Percentiles rank a stretch among this genome's conserved stretches.
phyloP scores from a whole-genome alignment of 495 filamentous ascomycete species.

The Penicillium fimorum region DNA sequence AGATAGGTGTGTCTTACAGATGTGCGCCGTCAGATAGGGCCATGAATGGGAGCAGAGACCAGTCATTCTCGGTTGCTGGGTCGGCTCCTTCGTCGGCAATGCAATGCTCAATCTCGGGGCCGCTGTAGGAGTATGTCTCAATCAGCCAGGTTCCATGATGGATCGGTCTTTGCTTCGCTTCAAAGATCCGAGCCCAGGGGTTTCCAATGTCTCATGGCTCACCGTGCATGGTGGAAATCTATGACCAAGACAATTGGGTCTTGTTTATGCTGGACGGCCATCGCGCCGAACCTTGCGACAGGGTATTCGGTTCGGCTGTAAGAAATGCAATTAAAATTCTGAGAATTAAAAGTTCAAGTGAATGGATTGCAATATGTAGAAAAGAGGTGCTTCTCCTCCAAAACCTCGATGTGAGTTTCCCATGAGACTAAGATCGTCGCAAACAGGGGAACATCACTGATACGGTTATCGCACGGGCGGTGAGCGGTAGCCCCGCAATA shows the following conservation, averaged over 20 bases:
- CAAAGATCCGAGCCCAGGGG: neutral
- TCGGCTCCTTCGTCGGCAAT: conserved; percentile 78
- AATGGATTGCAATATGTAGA: conserved; percentile 10
- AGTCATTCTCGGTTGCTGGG: conserved; percentile 84
- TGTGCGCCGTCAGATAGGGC: conserved; percentile 96
- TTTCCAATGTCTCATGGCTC: conserved; percentile 19
- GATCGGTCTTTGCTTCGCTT: neutral
- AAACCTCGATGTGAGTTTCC: conserved; percentile 13
- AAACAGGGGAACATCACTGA: conserved; percentile 24
- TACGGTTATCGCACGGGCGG: conserved; percentile 31
- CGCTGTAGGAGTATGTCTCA: conserved; percentile 48
- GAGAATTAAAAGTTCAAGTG: neutral
- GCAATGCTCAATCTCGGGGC: conserved; percentile 92
- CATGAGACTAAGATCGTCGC: conserved; percentile 18
- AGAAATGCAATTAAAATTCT: neutral
- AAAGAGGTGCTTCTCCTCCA: conserved; percentile 16
- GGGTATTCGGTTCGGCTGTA: neutral
- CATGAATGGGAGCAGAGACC: conserved; percentile 93
- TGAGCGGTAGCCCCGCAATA: conserved; percentile 21
- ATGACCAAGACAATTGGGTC: conserved; percentile 79
- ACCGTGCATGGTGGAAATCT: conserved; percentile 94
- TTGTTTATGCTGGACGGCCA: conserved; percentile 37
- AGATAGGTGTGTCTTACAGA: conserved; percentile 55
- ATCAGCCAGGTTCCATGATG: conserved; percentile 1
- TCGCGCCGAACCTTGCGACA: conserved; percentile 25